phyloP scores from a whole-genome alignment of 1,284 basidiomycete species.

The Ceratobasidium sp. region DNA sequence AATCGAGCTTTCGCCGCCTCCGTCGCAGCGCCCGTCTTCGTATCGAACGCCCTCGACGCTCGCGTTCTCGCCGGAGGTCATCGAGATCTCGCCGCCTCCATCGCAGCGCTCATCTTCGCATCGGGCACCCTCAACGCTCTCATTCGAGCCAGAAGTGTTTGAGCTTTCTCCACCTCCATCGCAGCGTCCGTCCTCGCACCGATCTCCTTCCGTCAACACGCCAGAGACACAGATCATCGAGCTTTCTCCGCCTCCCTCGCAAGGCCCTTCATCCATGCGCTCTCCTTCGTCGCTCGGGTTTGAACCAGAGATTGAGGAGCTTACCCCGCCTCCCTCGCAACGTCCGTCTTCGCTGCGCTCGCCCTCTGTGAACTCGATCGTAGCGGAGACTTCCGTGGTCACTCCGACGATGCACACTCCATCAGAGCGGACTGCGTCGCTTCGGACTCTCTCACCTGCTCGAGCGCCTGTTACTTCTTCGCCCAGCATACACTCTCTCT shows the following conservation, averaged over 20 bases:
- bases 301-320: background rate
- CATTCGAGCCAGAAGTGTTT: slow-evolving; percentile 11
- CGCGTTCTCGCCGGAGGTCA: background rate
- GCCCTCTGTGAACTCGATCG: slow-evolving; percentile 36
- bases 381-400: slow-evolving; percentile 28
- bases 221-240: background rate
- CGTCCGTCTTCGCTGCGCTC: slow-evolving; percentile 1
- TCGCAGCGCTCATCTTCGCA: slow-evolving; percentile 23
- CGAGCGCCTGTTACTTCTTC: slow-evolving; percentile 6
- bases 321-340: slow-evolving; percentile 17
- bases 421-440: slow-evolving; percentile 8
- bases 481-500: slow-evolving; percentile 5
- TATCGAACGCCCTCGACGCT: background rate
- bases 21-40: slow-evolving; percentile 29
- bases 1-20: slow-evolving; percentile 9
- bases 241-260: slow-evolving; percentile 9
- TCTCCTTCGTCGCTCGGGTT: slow-evolving; percentile 11
- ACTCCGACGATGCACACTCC: slow-evolving; percentile 25
- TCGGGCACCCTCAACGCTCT: slow-evolving; percentile 8
- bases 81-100: slow-evolving; percentile 30
- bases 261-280: slow-evolving; percentile 22
- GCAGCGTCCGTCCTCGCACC: slow-evolving; percentile 14
- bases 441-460: slow-evolving; percentile 2
- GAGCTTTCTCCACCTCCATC: slow-evolving; percentile 25
- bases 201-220: slow-evolving; percentile 4